Conservation (phyloP, 139 green algal genomes). For the Chlamydomonas eustigma region DNA sequence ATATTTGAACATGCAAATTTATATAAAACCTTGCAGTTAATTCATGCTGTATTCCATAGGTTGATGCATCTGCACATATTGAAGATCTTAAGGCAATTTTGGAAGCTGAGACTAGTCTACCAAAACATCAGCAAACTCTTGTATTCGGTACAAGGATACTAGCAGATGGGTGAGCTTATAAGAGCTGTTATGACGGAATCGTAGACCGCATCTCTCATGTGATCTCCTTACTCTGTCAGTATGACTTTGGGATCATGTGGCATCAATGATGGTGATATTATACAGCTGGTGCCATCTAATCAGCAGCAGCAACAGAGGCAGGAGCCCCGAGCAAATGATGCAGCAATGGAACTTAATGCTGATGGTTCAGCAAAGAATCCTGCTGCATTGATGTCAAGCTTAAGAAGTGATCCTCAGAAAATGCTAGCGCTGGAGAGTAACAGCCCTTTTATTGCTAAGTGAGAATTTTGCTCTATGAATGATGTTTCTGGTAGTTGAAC, state of each 20-base stretch:
- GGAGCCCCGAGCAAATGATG: background rate
- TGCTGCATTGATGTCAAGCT: background rate
- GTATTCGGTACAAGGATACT: constrained; percentile 48
- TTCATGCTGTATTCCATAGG: background rate
- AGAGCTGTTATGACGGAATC: no score
- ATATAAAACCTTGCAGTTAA: no score
- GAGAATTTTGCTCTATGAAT: no score
- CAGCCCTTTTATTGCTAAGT: background rate
- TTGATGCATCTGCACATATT: constrained; percentile 20
- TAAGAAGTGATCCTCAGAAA: background rate
- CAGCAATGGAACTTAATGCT: background rate
- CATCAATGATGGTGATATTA: background rate
- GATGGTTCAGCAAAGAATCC: constrained; percentile 7
- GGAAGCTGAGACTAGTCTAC: constrained; percentile 68
- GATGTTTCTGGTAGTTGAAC: no score
- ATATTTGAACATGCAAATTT: no score
- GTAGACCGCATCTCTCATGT: no score
- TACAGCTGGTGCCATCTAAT: background rate
- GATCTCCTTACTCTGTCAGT: no score
- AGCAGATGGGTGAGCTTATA: constrained; percentile 21
- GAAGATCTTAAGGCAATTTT: constrained; percentile 71
- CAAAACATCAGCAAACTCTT: constrained; percentile 50
- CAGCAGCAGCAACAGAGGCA: background rate
- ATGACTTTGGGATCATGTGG: background rate
- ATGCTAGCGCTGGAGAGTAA: background rate